Evolutionary conservation across 768 basidiomycete genomes (phyloP).

Genomic region (Hysterangium stoloniferum): DNA sequence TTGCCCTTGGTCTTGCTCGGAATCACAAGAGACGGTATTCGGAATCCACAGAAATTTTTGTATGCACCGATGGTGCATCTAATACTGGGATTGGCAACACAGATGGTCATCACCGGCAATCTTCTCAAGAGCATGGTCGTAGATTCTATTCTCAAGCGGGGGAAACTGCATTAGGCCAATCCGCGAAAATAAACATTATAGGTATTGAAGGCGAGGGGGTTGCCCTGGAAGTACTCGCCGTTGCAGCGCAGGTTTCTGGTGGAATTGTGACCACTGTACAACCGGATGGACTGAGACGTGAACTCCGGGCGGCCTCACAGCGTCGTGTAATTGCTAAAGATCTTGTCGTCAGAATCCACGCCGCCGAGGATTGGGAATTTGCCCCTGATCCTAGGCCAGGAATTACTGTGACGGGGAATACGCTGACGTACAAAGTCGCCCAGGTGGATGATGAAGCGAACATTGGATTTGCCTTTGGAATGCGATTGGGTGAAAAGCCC

Average conservation of each 20-base stretch:
- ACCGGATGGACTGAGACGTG: conserved; percentile 1
- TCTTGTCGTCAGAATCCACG: neutral
- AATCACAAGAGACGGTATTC: too few relatives aligned
- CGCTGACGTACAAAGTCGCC: neutral
- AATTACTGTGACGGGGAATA: neutral
- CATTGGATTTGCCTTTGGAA: conserved; percentile 1
- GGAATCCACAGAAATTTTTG: too few relatives aligned
- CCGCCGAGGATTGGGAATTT: conserved; percentile 18
- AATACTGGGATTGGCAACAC: conserved; percentile 2
- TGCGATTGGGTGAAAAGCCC: neutral
- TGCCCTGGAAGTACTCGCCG: neutral
- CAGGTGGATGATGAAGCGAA: conserved; percentile 1
- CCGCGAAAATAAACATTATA: conserved; percentile 6
- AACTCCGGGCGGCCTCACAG: conserved; percentile 4
- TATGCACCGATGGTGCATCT: too few relatives aligned
- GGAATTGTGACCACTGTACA: conserved; percentile 4
- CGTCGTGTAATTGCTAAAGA: conserved; percentile 1
- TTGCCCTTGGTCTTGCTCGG: conserved; percentile 7
- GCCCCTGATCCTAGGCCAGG: conserved; percentile 1
- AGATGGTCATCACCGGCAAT: neutral
- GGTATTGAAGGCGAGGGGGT: conserved; percentile 6
- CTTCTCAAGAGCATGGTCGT: neutral
- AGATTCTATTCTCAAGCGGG: neutral
- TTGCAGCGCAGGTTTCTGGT: neutral
- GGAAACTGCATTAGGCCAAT: neutral